Conservation (phyloP, 106 monocot genomes). For the Dioscorea zingiberensis region DNA sequence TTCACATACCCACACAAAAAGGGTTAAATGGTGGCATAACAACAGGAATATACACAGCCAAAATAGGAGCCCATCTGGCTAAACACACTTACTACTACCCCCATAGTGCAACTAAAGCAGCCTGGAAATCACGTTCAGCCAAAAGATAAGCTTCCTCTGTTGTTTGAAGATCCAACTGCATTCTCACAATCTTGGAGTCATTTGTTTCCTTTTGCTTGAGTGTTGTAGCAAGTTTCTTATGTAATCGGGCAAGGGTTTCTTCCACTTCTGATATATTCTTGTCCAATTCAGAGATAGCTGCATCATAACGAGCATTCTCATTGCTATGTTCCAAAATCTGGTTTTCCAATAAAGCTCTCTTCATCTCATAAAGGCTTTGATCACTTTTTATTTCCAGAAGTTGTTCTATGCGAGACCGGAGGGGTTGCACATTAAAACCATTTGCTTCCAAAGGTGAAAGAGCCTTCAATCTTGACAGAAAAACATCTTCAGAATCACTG, state of each 20-base stretch:
- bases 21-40: no score
- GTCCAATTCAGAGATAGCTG: constrained; percentile 12
- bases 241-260: constrained; percentile 7
- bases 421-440: constrained; percentile 30
- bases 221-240: constrained; percentile 1
- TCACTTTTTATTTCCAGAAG: constrained; percentile 14
- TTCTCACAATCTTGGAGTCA: constrained; percentile 17
- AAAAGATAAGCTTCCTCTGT: constrained; percentile 10
- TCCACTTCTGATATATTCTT: constrained; percentile 18
- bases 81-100: neutral
- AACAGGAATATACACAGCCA: no score
- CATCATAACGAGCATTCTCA: constrained; percentile 4
- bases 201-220: neutral
- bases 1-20: no score
- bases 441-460: constrained; percentile 28
- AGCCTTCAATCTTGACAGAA: constrained; percentile 30
- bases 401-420: constrained; percentile 16
- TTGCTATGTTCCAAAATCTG: constrained; percentile 16
- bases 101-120: neutral
- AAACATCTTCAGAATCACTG: constrained; percentile 15
- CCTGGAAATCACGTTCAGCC: constrained; percentile 9
- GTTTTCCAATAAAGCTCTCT: neutral
- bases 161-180: constrained; percentile 11
- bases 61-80: no score
- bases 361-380: neutral